These are phyloP conservation scores for Peterozyma xylosa DNA, from an alignment of 805 yeast genomes.

Conservation along the genomic window DNA sequence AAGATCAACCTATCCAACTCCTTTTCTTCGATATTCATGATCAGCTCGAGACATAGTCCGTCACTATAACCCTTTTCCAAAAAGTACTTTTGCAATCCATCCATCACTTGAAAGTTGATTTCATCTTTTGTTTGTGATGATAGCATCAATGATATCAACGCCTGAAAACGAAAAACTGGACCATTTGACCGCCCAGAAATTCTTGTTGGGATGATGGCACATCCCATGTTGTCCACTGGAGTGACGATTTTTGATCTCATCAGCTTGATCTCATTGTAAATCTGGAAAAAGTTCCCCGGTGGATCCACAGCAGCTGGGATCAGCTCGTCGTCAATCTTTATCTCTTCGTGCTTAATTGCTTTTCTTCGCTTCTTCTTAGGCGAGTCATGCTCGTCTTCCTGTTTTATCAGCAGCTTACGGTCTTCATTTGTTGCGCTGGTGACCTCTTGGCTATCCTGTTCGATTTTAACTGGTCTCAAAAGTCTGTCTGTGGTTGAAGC, in stretches of 20 bases:
- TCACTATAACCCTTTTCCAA: slow-evolving; percentile 27
- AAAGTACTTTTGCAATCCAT: slow-evolving; percentile 43
- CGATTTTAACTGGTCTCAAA: too few relatives aligned
- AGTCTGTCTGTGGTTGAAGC: too few relatives aligned
- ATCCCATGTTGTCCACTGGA: slow-evolving; percentile 88
- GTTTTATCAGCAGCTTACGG: too few relatives aligned
- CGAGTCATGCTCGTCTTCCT: neutral
- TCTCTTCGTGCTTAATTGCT: slow-evolving; percentile 1
- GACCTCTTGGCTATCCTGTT: neutral
- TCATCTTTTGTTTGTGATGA: slow-evolving; percentile 93
- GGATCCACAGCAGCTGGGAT: neutral
- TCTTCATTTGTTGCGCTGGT: neutral
- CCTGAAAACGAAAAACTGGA: slow-evolving; percentile 53
- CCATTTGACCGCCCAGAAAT: slow-evolving; percentile 30
- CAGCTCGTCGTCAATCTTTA: slow-evolving; percentile 1
- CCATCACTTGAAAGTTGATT: slow-evolving; percentile 68
- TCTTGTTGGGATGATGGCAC: slow-evolving; percentile 50
- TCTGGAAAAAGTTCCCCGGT: slow-evolving; percentile 44
- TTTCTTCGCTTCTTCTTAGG: slow-evolving; percentile 2
- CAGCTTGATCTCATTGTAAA: slow-evolving; percentile 51
- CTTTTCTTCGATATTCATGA: slow-evolving; percentile 39
- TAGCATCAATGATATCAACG: slow-evolving; percentile 74
- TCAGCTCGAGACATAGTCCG: slow-evolving; percentile 53
- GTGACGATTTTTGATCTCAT: slow-evolving; percentile 66
- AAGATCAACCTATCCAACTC: slow-evolving; percentile 60